Evolutionary conservation across 2,329 filamentous ascomycete genomes (phyloP).

Genomic region (Neophaeococcomyces mojaviensis): DNA sequence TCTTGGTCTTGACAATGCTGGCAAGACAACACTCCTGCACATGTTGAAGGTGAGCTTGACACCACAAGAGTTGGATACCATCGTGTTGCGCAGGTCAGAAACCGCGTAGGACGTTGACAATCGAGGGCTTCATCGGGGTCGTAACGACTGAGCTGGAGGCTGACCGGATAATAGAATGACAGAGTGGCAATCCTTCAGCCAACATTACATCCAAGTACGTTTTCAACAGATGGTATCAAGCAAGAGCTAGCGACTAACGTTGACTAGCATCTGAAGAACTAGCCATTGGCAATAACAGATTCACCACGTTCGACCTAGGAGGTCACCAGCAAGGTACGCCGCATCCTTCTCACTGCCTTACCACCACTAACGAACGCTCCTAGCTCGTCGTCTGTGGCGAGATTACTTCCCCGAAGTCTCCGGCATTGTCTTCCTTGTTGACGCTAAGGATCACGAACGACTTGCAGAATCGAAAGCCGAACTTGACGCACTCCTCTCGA

Average conservation of each 20-base stretch:
- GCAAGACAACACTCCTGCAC: conserved; percentile 88
- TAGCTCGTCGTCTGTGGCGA: conserved; percentile 88
- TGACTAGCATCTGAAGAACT: conserved; percentile 78
- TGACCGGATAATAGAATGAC: conserved; percentile 60
- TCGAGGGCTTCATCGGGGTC: not conserved
- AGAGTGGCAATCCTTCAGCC: conserved; percentile 85
- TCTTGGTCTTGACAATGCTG: conserved; percentile 86
- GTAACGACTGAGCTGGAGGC: conserved; percentile 12
- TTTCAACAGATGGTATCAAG: conserved; percentile 1
- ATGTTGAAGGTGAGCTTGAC: conserved; percentile 73
- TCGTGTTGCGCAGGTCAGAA: not conserved
- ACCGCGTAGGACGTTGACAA: not conserved
- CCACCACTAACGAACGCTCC: conserved; percentile 6
- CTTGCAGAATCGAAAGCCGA: conserved; percentile 92
- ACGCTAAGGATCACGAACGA: conserved; percentile 94
- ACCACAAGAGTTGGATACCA: conserved; percentile 7
- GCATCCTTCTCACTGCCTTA: not conserved
- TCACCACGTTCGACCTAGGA: conserved; percentile 89
- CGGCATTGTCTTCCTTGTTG: conserved; percentile 95
- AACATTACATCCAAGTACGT: conserved; percentile 80
- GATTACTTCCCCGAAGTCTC: conserved; percentile 96
- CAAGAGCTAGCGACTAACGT: conserved; percentile 6
- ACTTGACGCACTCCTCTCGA: conserved; percentile 86
- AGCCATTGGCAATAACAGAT: conserved; percentile 84
- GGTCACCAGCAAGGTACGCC: conserved; percentile 79